These are phyloP conservation scores for Triticum dicoccoides DNA, from an alignment of 176 grass and related monocot species.

Conservation along the genomic window DNA sequence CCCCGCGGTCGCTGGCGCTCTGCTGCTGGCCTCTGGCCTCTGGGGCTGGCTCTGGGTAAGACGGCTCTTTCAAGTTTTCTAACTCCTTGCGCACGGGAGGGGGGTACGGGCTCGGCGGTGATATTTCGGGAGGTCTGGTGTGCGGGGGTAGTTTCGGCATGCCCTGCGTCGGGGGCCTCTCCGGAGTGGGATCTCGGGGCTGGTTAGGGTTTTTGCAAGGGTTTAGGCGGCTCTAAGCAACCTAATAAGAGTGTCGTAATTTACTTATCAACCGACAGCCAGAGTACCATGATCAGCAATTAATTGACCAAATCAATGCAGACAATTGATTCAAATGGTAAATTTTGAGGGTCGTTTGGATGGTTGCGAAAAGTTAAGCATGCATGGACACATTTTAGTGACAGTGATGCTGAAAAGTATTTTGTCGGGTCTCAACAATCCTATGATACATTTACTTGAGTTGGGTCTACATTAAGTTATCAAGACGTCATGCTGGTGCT, in stretches of 20 bases:
- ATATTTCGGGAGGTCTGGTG: conserved; percentile 9
- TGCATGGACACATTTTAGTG: no score
- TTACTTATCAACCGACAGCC: not conserved
- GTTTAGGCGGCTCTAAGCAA: not conserved
- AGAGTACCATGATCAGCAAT: not conserved
- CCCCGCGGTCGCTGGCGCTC: not conserved
- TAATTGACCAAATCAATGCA: not conserved
- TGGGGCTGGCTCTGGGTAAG: not conserved
- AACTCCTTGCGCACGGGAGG: not conserved
- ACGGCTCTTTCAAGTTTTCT: not conserved
- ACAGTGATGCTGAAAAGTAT: no score
- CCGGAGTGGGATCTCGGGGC: not conserved
- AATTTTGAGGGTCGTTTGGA: not conserved
- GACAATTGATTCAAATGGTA: not conserved
- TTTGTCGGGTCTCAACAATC: no score
- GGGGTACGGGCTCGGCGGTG: not conserved
- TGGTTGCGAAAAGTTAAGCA: not conserved
- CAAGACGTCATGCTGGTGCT: no score
- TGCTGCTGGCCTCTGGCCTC: not conserved
- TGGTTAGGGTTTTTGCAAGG: conserved; percentile 46
- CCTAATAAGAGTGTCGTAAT: not conserved
- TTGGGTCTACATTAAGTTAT: no score
- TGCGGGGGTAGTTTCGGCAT: conserved; percentile 28
- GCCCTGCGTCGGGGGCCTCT: no score
- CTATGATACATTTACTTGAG: no score